A percentile compares a stretch with the other conserved stretches of the same genome.
Evolutionary conservation across 148 eudicot species (phyloP).

Genomic region (Chenopodium quinoa): DNA sequence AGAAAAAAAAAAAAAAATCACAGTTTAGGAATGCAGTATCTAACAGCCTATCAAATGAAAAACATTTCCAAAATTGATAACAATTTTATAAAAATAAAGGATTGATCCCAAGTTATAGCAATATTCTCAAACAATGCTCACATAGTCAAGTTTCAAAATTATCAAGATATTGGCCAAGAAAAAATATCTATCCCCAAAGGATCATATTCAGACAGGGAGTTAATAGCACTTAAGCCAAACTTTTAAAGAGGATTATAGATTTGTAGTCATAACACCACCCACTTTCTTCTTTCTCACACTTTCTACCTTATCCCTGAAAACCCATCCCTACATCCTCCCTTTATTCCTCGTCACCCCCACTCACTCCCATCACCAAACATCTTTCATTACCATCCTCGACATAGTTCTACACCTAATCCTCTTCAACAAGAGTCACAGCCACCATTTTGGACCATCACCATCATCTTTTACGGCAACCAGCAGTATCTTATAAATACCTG

Average conservation of each 20-base stretch:
- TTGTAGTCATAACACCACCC: neutral
- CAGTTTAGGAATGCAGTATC: neutral
- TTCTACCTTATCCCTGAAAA: too few relatives aligned
- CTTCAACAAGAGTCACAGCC: neutral
- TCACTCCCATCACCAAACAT: neutral
- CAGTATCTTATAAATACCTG: neutral
- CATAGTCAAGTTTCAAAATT: neutral
- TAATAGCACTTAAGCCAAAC: neutral
- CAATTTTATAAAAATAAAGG: neutral
- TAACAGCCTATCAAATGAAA: neutral
- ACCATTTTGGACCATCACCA: neutral
- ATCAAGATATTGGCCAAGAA: neutral
- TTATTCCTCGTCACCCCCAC: neutral
- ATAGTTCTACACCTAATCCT: neutral
- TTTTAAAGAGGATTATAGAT: neutral
- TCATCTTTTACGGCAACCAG: neutral
- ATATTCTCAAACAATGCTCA: neutral
- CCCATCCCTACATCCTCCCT: neutral
- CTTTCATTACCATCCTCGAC: neutral
- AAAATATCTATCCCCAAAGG: neutral
- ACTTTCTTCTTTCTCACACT: too few relatives aligned
- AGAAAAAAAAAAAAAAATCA: constrained; percentile 6
- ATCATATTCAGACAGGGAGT: neutral
- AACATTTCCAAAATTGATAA: neutral
- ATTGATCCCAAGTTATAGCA: neutral